Base-by-base conservation (phyloP, 495 filamentous ascomycete genomes). In the Rhizodiscina lignyota region DNA sequence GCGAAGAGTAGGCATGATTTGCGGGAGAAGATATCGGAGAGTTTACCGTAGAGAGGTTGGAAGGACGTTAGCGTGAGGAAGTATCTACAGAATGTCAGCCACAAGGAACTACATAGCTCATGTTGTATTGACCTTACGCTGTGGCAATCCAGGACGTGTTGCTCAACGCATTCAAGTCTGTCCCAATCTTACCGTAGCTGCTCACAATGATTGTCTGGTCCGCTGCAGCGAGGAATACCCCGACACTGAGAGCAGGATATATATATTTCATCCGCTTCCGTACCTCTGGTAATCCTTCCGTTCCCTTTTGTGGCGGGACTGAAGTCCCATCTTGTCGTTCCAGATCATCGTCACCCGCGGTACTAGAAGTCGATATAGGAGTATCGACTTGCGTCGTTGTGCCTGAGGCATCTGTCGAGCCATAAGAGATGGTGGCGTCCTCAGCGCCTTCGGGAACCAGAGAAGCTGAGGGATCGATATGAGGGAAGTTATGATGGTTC, bases 81-180 rank as follows among this genome's bases (percentile, higher is more conserved):
- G 51, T 77, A 77, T 34, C 54, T 58, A 34, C n/a, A n/a, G n/a
- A n/a, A n/a, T n/a, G n/a, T n/a, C n/a, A n/a, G n/a, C n/a, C n/a
- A n/a, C n/a, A n/a, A n/a, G n/a, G n/a, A 21, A 35, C 28, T 26
- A 11, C 18, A 18, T 12, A 32, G 18, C 10, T 26, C n/a, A n/a
- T n/a, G n/a, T n/a, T n/a, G n/a, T n/a, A n/a, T n/a, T n/a, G n/a
- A n/a, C n/a, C 55, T 21, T 47, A 70, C 54, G 77, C 73, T 11
- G 83, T 89, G 1, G 81, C 79, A 43, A 92, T 82, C 83, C 83
- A 92, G 23, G 73, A 79, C 5, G 82, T 85, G 45, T 70, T 65
- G 45, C 80, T 83, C 37, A 91, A 56, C 10, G 80, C 79, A 16
- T 81, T 64, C 16, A 91, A 53, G 36, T 89, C 83, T 35, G 68